phyloP scores from a whole-genome alignment of 2,329 filamentous ascomycete genomes.

The Alternaria viburni region DNA sequence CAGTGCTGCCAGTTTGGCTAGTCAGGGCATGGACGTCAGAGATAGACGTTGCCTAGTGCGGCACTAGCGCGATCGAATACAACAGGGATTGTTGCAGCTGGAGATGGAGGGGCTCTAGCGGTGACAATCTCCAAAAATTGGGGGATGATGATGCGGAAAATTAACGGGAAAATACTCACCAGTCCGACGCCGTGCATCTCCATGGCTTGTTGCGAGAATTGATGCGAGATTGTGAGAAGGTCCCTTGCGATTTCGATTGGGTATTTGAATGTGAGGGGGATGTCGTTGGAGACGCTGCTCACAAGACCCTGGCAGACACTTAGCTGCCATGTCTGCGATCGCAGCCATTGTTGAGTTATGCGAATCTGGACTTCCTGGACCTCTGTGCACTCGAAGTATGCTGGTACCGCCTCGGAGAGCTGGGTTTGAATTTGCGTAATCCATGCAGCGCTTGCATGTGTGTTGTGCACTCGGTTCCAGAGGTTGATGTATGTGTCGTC shows the following conservation, averaged over 20 bases:
- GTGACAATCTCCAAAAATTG: slow-evolving; percentile 15
- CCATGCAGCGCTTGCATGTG: slow-evolving; percentile 55
- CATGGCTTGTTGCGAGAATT: slow-evolving; percentile 74
- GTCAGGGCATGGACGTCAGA: slow-evolving; percentile 32
- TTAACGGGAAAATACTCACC: slow-evolving; percentile 56
- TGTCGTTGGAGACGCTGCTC: slow-evolving; percentile 64
- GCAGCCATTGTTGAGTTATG: slow-evolving; percentile 73
- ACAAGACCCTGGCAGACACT: slow-evolving; percentile 70
- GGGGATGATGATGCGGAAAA: slow-evolving; percentile 17
- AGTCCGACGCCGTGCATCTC: slow-evolving; percentile 77
- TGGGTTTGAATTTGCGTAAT: slow-evolving; percentile 58
- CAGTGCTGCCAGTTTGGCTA: slow-evolving; percentile 20
- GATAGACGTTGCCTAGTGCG: slow-evolving; percentile 36
- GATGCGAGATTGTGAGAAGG: slow-evolving; percentile 67
- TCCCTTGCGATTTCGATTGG: slow-evolving; percentile 68
- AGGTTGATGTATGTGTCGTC: slow-evolving; percentile 68
- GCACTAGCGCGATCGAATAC: slow-evolving; percentile 26
- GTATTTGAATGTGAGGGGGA: slow-evolving; percentile 67
- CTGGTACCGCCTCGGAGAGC: slow-evolving; percentile 60
- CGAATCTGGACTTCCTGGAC: slow-evolving; percentile 73
- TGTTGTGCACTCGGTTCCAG: slow-evolving; percentile 64
- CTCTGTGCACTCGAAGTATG: slow-evolving; percentile 64
- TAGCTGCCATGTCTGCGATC: slow-evolving; percentile 74
- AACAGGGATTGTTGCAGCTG: slow-evolving; percentile 29
- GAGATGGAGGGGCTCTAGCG: slow-evolving; percentile 23